phyloP scores from a whole-genome alignment of 23 red algal genomes.

The Gracilaria domingensis region DNA sequence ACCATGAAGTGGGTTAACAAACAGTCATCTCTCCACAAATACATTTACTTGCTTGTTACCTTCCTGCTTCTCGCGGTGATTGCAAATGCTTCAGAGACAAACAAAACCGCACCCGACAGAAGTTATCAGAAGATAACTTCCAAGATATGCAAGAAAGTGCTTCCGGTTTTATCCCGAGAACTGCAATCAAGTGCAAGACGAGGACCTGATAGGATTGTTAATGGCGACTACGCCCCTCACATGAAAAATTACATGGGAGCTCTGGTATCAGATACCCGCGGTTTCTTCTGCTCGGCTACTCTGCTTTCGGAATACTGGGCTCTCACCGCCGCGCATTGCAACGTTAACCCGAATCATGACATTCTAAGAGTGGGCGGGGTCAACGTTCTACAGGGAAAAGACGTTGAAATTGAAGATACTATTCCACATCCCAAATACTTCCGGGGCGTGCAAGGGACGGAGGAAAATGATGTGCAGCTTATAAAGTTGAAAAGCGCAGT shows the following conservation, averaged over 20 bases:
- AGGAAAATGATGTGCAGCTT: conserved; percentile 42
- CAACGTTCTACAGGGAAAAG: conserved; percentile 2
- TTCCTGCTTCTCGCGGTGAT: not conserved
- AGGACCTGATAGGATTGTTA: conserved; percentile 23
- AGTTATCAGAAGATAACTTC: not conserved
- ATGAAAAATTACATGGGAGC: conserved; percentile 22
- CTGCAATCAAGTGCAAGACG: not conserved
- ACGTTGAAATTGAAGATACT: conserved; percentile 4
- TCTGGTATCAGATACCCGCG: not conserved
- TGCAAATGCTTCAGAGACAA: not conserved
- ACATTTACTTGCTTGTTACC: not conserved
- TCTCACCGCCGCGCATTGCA: conserved; percentile 77
- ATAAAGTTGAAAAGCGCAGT: conserved; percentile 15
- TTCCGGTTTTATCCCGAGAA: conserved; percentile 1
- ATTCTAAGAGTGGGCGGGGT: conserved; percentile 13
- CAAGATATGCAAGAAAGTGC: not conserved
- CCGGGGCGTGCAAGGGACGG: not conserved
- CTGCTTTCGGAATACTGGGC: conserved; percentile 56
- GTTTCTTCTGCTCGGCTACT: conserved; percentile 50
- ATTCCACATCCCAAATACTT: conserved; percentile 17
- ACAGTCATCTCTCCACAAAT: not conserved
- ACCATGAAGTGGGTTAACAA: not conserved
- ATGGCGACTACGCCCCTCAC: conserved; percentile 12
- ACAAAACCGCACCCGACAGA: not conserved
- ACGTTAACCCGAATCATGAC: not conserved